Base-by-base conservation (phyloP, 352 stramenopile species). In the Globisporangium takayamanum region DNA sequence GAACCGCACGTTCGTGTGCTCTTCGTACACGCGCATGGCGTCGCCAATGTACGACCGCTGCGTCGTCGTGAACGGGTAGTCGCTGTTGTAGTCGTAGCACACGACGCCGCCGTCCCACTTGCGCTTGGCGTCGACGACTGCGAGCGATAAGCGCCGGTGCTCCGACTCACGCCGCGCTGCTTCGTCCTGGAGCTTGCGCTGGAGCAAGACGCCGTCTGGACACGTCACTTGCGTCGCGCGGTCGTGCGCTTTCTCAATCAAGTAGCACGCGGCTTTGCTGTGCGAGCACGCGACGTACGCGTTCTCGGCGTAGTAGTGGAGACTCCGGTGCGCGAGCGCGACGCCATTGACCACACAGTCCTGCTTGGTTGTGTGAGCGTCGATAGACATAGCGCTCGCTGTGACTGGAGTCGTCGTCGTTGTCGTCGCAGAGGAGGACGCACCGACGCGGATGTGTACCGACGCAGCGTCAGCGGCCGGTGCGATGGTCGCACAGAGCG, bases 1-100 rank as follows among this genome's bases (percentile, higher is more conserved):
- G 70, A 92, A 92, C 4, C 83, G 83, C 3, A 92, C 73, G 60
- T 88, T 91, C 8, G 83, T 91, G 60, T 72, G 69, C 22, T 69
- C 67, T 59, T 89, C 76, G 46, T 82, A 80, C 39, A 78, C 76
- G 53, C 58, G 59, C 83, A 92, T 92, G 20, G 78, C 78, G 52
- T 89, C 59, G 50, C 74, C 68, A 46, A 92, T 89, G 59, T 78
- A 83, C 6, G 64, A 62, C 60, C 67, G 70, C 49, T 92, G 77
- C 0, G 56, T 74, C 30, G 61, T 53, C 56, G 74, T 78, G 66
- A 91, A 91, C 47, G 78, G 74, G 60, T 86, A 88, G 26, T 88
- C 73, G 10, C 59, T 50, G 61, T 85, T 88, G 55, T 84, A 65
- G 51, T 78, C 67, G 69, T 86, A 92, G 74, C 83, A 92, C 14